These are phyloP conservation scores for Cynanchum wilfordii DNA, from an alignment of 257 asterid genomes.

Conservation along the genomic window DNA sequence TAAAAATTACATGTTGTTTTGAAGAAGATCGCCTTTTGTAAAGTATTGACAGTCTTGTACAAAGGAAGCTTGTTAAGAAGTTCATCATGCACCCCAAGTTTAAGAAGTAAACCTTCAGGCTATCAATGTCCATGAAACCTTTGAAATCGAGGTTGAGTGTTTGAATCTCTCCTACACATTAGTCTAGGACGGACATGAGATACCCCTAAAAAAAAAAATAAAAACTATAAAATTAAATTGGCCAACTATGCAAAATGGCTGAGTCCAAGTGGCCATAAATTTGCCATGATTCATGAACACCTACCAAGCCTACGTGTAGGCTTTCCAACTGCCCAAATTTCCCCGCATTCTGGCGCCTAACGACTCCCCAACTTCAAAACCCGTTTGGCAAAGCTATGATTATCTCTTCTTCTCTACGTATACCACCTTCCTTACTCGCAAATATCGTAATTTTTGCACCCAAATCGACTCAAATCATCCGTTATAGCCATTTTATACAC, in stretches of 20 bases:
- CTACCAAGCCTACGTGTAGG: neutral
- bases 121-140: too few species aligned
- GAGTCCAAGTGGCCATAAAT: neutral
- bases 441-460: neutral
- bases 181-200: too few species aligned
- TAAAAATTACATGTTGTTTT: too few species aligned
- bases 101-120: too few species aligned
- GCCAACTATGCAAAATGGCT: neutral
- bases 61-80: too few species aligned
- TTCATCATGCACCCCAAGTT: too few species aligned
- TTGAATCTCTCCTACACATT: too few species aligned
- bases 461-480: neutral
- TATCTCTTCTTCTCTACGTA: neutral
- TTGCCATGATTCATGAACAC: neutral
- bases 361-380: neutral
- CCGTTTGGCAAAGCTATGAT: neutral
- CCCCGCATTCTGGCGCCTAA: neutral
- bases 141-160: too few species aligned
- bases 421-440: neutral
- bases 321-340: neutral
- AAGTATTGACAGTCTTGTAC: too few species aligned
- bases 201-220: too few species aligned
- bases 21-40: too few species aligned
- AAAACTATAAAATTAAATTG: neutral
- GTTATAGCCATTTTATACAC: neutral